phyloP scores from a whole-genome alignment of 129 eudicot genomes.

The Ambrosia trifida region DNA sequence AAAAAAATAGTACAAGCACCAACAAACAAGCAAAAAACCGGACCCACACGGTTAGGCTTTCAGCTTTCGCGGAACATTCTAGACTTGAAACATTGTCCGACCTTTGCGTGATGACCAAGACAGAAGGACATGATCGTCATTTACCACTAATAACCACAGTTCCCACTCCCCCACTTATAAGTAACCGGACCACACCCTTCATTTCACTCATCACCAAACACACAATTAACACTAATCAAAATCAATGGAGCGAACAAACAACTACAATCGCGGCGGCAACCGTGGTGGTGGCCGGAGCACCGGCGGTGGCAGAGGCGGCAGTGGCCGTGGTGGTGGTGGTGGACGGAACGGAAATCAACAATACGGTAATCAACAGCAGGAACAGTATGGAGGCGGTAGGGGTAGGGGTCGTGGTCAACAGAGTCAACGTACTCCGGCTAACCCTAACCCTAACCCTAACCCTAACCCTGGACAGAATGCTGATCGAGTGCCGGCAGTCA shows the following conservation, averaged over 20 bases:
- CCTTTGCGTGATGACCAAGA: background rate
- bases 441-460: background rate
- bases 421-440: slow-evolving; percentile 8
- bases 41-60: background rate
- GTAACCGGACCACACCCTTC: background rate
- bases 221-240: background rate
- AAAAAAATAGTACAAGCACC: no score
- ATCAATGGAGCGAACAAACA: background rate
- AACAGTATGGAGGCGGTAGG: slow-evolving; percentile 17
- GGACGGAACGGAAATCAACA: slow-evolving; percentile 5
- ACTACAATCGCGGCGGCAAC: background rate
- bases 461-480: slow-evolving; percentile 12
- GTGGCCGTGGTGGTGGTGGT: background rate
- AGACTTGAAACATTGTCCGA: background rate
- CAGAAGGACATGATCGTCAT: background rate
- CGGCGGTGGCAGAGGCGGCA: background rate
- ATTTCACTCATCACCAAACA: background rate
- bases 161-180: background rate
- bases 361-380: slow-evolving; percentile 17
- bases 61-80: background rate
- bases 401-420: slow-evolving; percentile 14
- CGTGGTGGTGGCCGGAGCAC: background rate
- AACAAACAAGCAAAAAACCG: background rate
- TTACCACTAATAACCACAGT: background rate
- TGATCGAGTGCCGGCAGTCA: background rate